Conservation (phyloP, 78 protist species). For the Dictyostelium purpureum region DNA sequence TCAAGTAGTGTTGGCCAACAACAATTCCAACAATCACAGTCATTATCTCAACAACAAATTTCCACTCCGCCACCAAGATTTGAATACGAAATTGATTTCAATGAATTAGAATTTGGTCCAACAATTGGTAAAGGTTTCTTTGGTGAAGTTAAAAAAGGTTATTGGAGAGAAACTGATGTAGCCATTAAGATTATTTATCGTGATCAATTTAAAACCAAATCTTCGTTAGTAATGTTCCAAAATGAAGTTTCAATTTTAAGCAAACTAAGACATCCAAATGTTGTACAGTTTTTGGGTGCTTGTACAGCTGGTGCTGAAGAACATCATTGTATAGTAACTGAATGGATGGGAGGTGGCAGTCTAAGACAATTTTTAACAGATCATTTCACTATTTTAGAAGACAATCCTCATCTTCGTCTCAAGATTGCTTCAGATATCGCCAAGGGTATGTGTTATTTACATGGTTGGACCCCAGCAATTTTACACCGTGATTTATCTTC, state of each 20-base stretch:
- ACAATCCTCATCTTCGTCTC: slow-evolving; percentile 61
- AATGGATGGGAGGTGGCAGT: slow-evolving; percentile 79
- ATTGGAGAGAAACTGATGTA: slow-evolving; percentile 82
- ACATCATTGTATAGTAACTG: slow-evolving; percentile 66
- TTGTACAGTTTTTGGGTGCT: slow-evolving; percentile 65
- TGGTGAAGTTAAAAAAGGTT: slow-evolving; percentile 78
- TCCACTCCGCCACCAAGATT: neutral
- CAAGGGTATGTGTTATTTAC: slow-evolving; percentile 81
- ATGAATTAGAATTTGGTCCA: slow-evolving; percentile 53
- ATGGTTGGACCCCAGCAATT: slow-evolving; percentile 82
- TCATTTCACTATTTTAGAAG: slow-evolving; percentile 19
- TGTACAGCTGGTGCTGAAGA: slow-evolving; percentile 61
- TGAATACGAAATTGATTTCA: slow-evolving; percentile 59
- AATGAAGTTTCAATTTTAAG: slow-evolving; percentile 52
- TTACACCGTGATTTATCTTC: slow-evolving; percentile 82
- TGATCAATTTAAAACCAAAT: slow-evolving; percentile 67
- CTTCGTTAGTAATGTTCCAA: slow-evolving; percentile 72
- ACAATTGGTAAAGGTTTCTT: slow-evolving; percentile 76
- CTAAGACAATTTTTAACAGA: slow-evolving; percentile 46
- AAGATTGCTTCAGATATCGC: slow-evolving; percentile 86
- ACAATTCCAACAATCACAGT: neutral
- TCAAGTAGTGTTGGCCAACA: neutral
- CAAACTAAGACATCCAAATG: slow-evolving; percentile 72
- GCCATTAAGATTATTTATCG: slow-evolving; percentile 77
- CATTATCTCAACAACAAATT: neutral